Evolutionary conservation across 2,329 filamentous ascomycete species (phyloP), one percentile per base, ranked within the genome.

Genomic region (Fusarium lyarnte): DNA sequence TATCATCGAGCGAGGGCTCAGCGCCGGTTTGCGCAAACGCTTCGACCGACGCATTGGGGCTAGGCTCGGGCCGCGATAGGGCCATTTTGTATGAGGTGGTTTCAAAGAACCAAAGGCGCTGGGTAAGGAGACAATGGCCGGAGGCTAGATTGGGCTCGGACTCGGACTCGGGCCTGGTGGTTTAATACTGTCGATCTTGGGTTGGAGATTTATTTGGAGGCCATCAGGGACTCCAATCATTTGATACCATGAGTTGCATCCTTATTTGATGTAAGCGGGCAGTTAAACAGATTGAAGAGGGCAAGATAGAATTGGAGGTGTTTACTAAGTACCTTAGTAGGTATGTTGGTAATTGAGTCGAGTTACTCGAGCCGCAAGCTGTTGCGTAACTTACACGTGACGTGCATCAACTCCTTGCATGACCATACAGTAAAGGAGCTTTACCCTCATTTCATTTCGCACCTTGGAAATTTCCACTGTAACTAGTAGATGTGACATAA

Each of bases 11-110:
- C 54, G 66, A 75, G 70, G 82, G 79, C 52, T 83, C 81, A 49
- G 79, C 78, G 46, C 80, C 80, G 38, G 82, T 83, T 74, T 82
- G 82, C 55, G 82, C 81, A 72, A 83, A 84, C n/a, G 80, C 80
- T 25, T 81, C 79, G 55, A 79, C 78, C 25, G 66, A 61, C 10
- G 64, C 41, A 58, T 60, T 66, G 51, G 52, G 54, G 54, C 72
- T 46, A 45, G 31, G 51, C 53, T 74, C 63, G 78, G 75, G 69
- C 58, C 67, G 58, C 57, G 66, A 73, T 47, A 70, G 71, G 59
- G 69, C 72, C 77, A 76, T 77, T 49, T 55, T 66, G 74, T 74
- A 58, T 55, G 29, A 58, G 25, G 58, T 43, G 46, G 59, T 43
- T 46, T 39, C 46, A 39, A 51, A 58, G 33, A 57, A 23, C 36